Conservation (phyloP, 495 filamentous ascomycete species). For the Penicillium argentinense region DNA sequence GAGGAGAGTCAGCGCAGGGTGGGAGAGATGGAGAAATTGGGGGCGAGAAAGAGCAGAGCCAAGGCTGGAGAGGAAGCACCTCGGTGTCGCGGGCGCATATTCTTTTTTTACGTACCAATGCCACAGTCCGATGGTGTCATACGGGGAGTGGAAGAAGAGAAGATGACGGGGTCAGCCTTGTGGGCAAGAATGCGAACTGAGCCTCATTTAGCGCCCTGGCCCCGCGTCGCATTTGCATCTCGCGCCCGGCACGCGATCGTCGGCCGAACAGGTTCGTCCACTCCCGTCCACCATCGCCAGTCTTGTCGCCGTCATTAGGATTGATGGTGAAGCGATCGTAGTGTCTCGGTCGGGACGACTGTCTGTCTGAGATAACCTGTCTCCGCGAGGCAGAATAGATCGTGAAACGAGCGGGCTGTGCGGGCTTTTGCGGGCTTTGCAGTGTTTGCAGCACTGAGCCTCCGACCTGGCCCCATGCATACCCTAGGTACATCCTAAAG, state of each 20-base stretch:
- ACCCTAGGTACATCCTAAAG: too few relatives aligned
- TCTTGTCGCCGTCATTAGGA: too few relatives aligned
- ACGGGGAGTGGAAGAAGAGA: too few relatives aligned
- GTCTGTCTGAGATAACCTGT: too few relatives aligned
- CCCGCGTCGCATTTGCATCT: neutral
- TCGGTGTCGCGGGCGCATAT: neutral
- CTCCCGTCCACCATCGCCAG: neutral
- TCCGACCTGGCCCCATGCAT: slow-evolving; percentile 4
- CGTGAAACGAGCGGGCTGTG: neutral
- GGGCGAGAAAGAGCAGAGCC: too few relatives aligned
- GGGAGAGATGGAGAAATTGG: too few relatives aligned
- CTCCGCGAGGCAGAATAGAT: neutral
- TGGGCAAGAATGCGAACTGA: neutral
- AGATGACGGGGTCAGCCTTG: slow-evolving; percentile 1
- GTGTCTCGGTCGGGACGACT: too few relatives aligned
- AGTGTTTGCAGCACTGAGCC: slow-evolving; percentile 1
- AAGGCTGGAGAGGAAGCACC: neutral
- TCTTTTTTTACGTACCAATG: neutral
- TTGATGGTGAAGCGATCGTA: too few relatives aligned
- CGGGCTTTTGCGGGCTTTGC: neutral
- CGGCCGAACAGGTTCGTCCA: neutral
- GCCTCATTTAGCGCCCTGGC: slow-evolving; percentile 11
- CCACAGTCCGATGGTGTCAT: neutral
- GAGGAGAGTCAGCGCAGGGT: too few relatives aligned
- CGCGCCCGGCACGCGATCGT: neutral